Evolutionary conservation across 108 stramenopile species (phyloP), one percentile per base, ranked within the genome.

Genomic region (Epithemia pelagica): DNA sequence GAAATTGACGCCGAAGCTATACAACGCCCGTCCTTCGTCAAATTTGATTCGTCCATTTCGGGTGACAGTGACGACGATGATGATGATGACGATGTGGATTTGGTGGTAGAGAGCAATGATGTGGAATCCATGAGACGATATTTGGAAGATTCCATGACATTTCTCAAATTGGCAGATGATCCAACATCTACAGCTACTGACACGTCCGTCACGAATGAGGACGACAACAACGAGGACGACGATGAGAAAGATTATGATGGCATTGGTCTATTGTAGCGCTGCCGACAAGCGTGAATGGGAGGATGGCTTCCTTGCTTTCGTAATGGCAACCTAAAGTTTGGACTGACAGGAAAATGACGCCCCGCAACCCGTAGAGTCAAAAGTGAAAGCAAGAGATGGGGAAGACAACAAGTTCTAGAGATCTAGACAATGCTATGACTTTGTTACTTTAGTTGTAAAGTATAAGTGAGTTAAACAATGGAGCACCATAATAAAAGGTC

Each of bases 101-200:
- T 61, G 31, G 69, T 70, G 29, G 57, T 72, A 30, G 69, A 53
- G 66, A 24, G 62, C 74, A 26, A 64, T 58, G 82, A 87, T 56
- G 73, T 91, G 2, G 90, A 91, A 58, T 76, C 77, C 26, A 78
- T 83, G 79, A 74, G 87, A 63, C 65, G 87, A 60, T 83, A 75
- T 28, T 66, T 91, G 25, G 90, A 91, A 65, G 90, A 91, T 65
- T 79, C 81, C 1, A 51, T 88, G 27, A 82, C 74, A 28, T 65
- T 91, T 30, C 28, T 85, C 27, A 71, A 61, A 15, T 52, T 69
- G 1, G 79, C 69, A 0, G 79, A 77, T 26, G 74, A 70, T 3
- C 37, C 37, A 10, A 10, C 37, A 15, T 5, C 37, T 5, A 15
- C 15, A 46, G 10, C 5, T 10, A 5, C 5, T 10, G 37, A 15